Evolutionary conservation across 2,329 filamentous ascomycete species (phyloP), one percentile per base, ranked within the genome.

Genomic region (Xylaria sp.): DNA sequence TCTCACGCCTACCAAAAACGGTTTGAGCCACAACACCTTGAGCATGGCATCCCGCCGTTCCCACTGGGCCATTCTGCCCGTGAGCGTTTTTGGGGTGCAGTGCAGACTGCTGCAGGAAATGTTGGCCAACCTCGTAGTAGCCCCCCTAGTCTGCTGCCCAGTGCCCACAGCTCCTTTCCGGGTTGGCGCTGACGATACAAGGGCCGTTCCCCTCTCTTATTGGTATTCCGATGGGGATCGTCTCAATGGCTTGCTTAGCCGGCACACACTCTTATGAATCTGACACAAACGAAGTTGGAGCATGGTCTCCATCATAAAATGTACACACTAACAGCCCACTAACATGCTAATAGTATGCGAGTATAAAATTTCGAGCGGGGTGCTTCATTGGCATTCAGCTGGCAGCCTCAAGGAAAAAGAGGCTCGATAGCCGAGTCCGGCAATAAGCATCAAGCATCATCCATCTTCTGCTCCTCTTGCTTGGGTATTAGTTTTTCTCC

Each of bases 381-480:
- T 66, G 59, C 58, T 62, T 59, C 62, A 35, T 35, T 51, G 18
- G 23, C 23, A 46, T 64, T 67, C 65, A 67, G 65, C 65, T 67
- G 63, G 59, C 63, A 67, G 65, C 65, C 65, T 65, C 65, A 65
- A 64, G 57, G 53, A 61, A 64, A 61, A 23, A 54, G 61, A 63
- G 62, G 57, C 59, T 61, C 55, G 58, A 62, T 59, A 59, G 54
- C 59, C 58, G 59, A 59, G 59, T 60, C 58, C 62, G 65, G 63
- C 60, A 64, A 59, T 62, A 59, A 65, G 54, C 58, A 57, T 42
- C 57, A 42, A n/a, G n/a, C 35, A 58, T 49, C 55, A 46, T 63
- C 55, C 55, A 49, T 54, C 39, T 42, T 46, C 39, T 55, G 53
- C 51, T 52, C 30, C 47, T 19, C 19, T 49, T 34, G 18, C 55